Conservation (phyloP, 1,139 yeast species). For the Candida sanyaensis region DNA sequence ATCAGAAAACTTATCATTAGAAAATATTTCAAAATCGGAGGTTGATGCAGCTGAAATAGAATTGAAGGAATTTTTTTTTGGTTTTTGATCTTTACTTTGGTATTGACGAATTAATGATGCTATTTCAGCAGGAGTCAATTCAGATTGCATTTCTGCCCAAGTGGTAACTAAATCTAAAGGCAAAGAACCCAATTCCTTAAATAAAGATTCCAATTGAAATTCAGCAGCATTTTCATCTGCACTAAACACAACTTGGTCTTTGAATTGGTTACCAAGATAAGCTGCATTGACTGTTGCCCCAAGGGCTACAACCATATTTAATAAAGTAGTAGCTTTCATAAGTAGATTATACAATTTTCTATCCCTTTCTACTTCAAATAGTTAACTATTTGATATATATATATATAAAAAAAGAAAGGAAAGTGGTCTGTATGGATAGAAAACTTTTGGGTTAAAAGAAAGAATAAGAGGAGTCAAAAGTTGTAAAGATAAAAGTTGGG, state of each 20-base stretch:
- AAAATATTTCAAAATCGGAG: conserved; percentile 22
- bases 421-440: background rate
- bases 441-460: background rate
- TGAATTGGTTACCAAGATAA: conserved; percentile 6
- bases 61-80: conserved; percentile 8
- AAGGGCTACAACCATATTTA: conserved; percentile 3
- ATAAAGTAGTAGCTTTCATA: conserved; percentile 1
- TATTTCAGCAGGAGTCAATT: conserved; percentile 20
- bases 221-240: conserved; percentile 3
- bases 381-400: no score
- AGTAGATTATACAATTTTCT: background rate
- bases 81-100: conserved; percentile 7
- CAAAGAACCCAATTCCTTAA: background rate
- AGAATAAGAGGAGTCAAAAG: background rate
- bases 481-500: background rate
- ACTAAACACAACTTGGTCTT: conserved; percentile 12
- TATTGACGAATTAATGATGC: conserved; percentile 21
- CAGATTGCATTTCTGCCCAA: conserved; percentile 28
- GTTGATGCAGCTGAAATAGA: background rate
- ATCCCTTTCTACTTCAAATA: no score
- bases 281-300: conserved; percentile 8
- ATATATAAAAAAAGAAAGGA: background rate
- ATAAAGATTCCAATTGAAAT: background rate
- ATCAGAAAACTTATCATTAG: conserved; percentile 28
- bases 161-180: conserved; percentile 6